These are phyloP conservation scores for Helicocarpus griseus DNA, from an alignment of 2,329 filamentous ascomycete species.

Conservation along the genomic window DNA sequence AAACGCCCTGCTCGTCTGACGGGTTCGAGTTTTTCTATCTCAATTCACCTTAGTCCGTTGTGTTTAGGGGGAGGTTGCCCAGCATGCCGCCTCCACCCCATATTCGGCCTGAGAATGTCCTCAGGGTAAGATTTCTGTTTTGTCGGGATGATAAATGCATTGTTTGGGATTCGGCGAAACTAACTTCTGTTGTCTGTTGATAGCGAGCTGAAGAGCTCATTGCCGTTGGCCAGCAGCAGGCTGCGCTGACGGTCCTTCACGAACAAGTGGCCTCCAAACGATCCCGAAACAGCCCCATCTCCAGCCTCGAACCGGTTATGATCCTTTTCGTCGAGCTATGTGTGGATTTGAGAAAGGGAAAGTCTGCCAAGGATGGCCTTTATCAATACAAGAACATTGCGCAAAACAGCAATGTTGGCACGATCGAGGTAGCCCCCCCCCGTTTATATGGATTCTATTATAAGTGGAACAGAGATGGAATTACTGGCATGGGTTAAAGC, in stretches of 20 bases:
- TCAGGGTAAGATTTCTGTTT: slow-evolving; percentile 51
- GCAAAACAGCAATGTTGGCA: slow-evolving; percentile 96
- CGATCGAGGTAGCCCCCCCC: slow-evolving; percentile 66
- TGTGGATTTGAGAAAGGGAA: slow-evolving; percentile 95
- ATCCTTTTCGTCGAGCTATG: slow-evolving; percentile 92
- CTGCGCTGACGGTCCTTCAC: slow-evolving; percentile 88
- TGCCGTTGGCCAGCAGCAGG: slow-evolving; percentile 85
- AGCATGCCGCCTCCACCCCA: slow-evolving; percentile 90
- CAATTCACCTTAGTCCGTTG: background rate
- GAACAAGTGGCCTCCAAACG: slow-evolving; percentile 99
- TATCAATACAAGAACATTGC: slow-evolving; percentile 99
- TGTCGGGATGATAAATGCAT: slow-evolving; percentile 3
- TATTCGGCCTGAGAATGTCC: slow-evolving; percentile 97
- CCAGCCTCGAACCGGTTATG: slow-evolving; percentile 96
- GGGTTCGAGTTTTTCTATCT: background rate
- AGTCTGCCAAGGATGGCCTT: slow-evolving; percentile 94
- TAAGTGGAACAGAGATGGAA: background rate
- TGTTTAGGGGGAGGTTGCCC: slow-evolving; percentile 26
- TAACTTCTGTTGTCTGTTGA: slow-evolving; percentile 12
- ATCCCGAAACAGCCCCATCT: slow-evolving; percentile 93
- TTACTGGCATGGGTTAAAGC: background rate
- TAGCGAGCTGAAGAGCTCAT: slow-evolving; percentile 94
- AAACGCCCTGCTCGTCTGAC: background rate
- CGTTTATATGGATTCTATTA: background rate
- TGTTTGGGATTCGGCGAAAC: slow-evolving; percentile 14